phyloP scores from a whole-genome alignment of 2,329 filamentous ascomycete genomes.

The Penicillium sp. region DNA sequence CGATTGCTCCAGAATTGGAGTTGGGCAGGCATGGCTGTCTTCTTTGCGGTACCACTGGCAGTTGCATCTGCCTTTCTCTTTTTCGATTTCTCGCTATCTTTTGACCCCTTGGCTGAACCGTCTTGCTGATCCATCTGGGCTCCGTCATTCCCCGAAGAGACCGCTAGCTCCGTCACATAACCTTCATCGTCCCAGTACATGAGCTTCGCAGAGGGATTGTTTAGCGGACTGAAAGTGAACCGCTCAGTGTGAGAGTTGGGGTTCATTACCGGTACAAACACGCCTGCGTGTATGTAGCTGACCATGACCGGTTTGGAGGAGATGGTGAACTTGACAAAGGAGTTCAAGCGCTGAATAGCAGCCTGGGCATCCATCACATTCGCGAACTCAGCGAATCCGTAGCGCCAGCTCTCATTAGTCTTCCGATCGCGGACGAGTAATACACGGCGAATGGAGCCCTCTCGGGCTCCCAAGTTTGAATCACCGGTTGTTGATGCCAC shows the following conservation, averaged over 20 bases:
- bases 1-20: conserved; percentile 71
- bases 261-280: conserved; percentile 73
- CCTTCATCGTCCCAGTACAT: conserved; percentile 75
- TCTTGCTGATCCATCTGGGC: conserved; percentile 24
- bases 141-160: conserved; percentile 54
- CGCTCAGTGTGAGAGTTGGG: conserved; percentile 56
- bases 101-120: conserved; percentile 31
- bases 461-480: conserved; percentile 66
- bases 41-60: conserved; percentile 37
- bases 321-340: conserved; percentile 73
- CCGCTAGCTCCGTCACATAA: conserved; percentile 64
- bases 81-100: conserved; percentile 46
- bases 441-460: conserved; percentile 72
- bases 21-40: conserved; percentile 59
- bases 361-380: conserved; percentile 72
- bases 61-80: conserved; percentile 48
- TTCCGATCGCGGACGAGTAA: conserved; percentile 72
- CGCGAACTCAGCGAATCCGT: conserved; percentile 81
- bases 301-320: conserved; percentile 68
- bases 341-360: conserved; percentile 69
- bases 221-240: conserved; percentile 68
- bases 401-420: conserved; percentile 72
- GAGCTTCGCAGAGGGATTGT: conserved; percentile 65
- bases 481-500: conserved; percentile 57
- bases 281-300: conserved; percentile 77